Percentiles rank a stretch among this genome's conserved stretches.
phyloP scores from a whole-genome alignment of 2,329 filamentous ascomycete species.

The Neofusicoccum cordaticola region DNA sequence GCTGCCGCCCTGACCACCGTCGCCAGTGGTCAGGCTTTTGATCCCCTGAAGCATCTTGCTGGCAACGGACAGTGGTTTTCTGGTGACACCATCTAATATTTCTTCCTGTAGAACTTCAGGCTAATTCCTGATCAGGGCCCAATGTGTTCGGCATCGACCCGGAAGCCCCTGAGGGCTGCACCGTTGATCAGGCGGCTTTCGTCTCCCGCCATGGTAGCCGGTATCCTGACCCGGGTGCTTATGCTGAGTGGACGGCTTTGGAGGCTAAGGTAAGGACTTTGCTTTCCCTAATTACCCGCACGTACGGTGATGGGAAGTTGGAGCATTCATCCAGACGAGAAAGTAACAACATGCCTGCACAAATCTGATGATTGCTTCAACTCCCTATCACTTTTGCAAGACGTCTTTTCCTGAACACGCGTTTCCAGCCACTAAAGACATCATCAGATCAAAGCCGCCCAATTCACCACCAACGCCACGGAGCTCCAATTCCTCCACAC shows the following conservation, averaged over 20 bases:
- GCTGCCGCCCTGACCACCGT: conserved; percentile 20
- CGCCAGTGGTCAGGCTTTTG: conserved; percentile 23
- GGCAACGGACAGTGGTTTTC: conserved; percentile 40
- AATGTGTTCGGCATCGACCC: conserved; percentile 56
- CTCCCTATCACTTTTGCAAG: neutral
- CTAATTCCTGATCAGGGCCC: conserved; percentile 40
- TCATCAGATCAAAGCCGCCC: conserved; percentile 51
- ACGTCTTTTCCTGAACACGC: neutral
- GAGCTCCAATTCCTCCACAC: conserved; percentile 55
- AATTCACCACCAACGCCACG: conserved; percentile 53
- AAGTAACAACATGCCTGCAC: too few relatives aligned
- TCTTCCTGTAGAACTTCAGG: too few relatives aligned
- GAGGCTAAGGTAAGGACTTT: conserved; percentile 18
- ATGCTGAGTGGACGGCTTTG: conserved; percentile 52
- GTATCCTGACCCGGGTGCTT: conserved; percentile 61
- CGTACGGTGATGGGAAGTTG: too few relatives aligned
- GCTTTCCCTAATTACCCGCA: too few relatives aligned
- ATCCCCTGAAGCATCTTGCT: conserved; percentile 36
- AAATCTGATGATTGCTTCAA: neutral
- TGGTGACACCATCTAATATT: too few relatives aligned
- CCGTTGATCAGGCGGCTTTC: conserved; percentile 60
- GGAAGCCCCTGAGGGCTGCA: conserved; percentile 55
- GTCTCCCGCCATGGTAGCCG: conserved; percentile 61
- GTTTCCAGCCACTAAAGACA: neutral
- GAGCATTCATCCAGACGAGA: neutral